These are phyloP conservation scores for Fusarium lyarnte DNA, from an alignment of 2,329 filamentous ascomycete species.

Conservation along the genomic window DNA sequence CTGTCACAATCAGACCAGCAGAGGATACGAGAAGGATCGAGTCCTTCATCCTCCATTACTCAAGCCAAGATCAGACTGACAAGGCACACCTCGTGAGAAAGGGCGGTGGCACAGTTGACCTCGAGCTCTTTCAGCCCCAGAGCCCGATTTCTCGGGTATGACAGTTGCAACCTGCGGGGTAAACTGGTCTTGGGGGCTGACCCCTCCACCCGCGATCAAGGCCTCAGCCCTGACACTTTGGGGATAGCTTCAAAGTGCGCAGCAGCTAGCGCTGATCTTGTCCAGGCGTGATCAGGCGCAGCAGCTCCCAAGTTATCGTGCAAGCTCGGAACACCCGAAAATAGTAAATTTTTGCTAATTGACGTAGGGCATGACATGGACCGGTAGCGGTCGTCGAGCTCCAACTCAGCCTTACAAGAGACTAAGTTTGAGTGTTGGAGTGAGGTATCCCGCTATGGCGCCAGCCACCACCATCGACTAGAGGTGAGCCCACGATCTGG, in stretches of 20 bases:
- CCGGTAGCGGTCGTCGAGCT: not conserved
- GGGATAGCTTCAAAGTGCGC: not conserved
- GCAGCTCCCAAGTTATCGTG: not conserved
- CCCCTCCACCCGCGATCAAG: not conserved
- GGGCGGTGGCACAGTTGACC: constrained; percentile 28
- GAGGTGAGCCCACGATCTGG: not conserved
- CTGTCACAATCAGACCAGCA: not conserved
- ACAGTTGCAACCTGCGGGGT: constrained; percentile 3
- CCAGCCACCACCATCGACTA: not conserved
- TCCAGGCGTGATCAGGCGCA: constrained; percentile 8
- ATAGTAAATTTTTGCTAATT: constrained; percentile 7
- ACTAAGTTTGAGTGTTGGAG: not conserved
- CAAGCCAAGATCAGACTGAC: not conserved
- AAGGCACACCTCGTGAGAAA: not conserved
- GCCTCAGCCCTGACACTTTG: constrained; percentile 10
- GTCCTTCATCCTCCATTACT: not conserved
- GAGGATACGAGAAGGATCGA: constrained; percentile 22
- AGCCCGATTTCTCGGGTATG: not conserved
- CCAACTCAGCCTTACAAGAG: constrained; percentile 13
- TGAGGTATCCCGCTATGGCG: not conserved
- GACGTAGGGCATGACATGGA: not conserved
- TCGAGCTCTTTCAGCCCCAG: constrained; percentile 9
- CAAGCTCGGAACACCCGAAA: constrained; percentile 14
- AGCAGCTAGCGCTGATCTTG: constrained; percentile 15
- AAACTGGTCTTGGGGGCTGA: not conserved